These are phyloP conservation scores for Hawksworthiomyces lignivorus DNA, from an alignment of 2,329 filamentous ascomycete species.

Conservation along the genomic window DNA sequence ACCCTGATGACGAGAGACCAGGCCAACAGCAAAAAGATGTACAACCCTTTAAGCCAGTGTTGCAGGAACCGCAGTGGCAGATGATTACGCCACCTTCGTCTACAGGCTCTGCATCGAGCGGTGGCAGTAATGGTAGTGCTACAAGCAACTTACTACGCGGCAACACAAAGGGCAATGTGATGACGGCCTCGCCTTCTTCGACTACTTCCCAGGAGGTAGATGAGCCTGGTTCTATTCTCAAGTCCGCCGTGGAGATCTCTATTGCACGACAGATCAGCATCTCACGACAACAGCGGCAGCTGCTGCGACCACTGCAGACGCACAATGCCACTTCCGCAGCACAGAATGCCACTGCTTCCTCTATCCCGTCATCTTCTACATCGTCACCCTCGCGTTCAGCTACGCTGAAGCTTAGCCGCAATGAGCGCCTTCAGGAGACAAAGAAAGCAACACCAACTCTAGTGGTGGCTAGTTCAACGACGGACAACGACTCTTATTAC, in stretches of 20 bases:
- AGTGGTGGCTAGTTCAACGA: too few relatives aligned
- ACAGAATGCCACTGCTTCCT: background rate
- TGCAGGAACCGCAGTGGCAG: slow-evolving; percentile 39
- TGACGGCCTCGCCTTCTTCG: slow-evolving; percentile 18
- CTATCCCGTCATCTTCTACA: background rate
- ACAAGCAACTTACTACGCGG: slow-evolving; percentile 2
- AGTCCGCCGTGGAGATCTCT: slow-evolving; percentile 54
- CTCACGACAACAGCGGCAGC: slow-evolving; percentile 51
- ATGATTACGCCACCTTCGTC: slow-evolving; percentile 33
- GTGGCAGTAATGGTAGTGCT: slow-evolving; percentile 13
- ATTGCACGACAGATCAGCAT: slow-evolving; percentile 63
- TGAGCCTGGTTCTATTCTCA: too few relatives aligned
- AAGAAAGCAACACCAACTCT: slow-evolving; percentile 39
- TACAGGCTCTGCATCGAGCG: slow-evolving; percentile 5
- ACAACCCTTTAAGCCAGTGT: slow-evolving; percentile 27
- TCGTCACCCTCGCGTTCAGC: slow-evolving; percentile 10
- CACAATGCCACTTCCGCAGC: slow-evolving; percentile 15
- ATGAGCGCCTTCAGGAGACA: slow-evolving; percentile 30
- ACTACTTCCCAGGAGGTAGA: too few relatives aligned
- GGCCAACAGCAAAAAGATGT: background rate
- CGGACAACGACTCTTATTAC: too few relatives aligned
- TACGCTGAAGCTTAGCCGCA: slow-evolving; percentile 20
- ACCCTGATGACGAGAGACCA: slow-evolving; percentile 10
- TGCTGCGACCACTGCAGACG: slow-evolving; percentile 46
- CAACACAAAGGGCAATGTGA: background rate